Base-by-base conservation (phyloP, 352 stramenopile species). In the Pythium sukuiense region DNA sequence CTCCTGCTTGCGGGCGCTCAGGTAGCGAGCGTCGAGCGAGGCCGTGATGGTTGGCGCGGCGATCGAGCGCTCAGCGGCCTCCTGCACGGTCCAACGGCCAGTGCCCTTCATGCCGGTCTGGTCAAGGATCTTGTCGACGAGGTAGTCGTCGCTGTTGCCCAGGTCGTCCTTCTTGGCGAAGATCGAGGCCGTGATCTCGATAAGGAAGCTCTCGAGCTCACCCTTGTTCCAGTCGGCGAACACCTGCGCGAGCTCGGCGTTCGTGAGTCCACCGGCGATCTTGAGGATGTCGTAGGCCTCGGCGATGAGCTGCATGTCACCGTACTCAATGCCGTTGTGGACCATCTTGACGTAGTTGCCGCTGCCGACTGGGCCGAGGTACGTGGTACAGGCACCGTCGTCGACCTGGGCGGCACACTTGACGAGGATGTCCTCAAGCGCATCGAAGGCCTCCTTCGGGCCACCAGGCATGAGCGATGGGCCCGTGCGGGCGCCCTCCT, bases 321-420 rank as follows among this genome's bases (percentile, higher is more conserved):
- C 97, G 82, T 99, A 99, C 78, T 99, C 98, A 72, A 99, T 99
- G 65, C 98, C 98, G 85, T 99, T 99, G 91, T 99, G 98, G 63
- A 99, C 97, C 97, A 99, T 99, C 87, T 99, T 99, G 56, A 99
- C 97, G 81, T 99, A 99, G 85, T 99, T 99, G 61, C 98, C 98
- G 33, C 89, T 89, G 69, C 98, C 98, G 39, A 98, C 90, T 18
- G 88, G 89, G 39, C 98, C 98, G 54, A 99, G 79, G 81, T 99
- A 99, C 52, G 95, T 98, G 24, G 96, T 98, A 77, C 98, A 99
- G 24, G 97, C 81, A 26, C 93, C 93, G 63, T 97, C 89, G 64
- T 96, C 85, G 24, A 98, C 95, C 77, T 99, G 92, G 6, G 98
- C 98, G 1, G 97, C 97, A 72, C 96, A 98, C 79, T 99, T 99